A percentile compares a stretch with the other conserved stretches of the same genome.
Conservation (phyloP, 2,329 filamentous ascomycete species). For the Venturiaceae sp. region DNA sequence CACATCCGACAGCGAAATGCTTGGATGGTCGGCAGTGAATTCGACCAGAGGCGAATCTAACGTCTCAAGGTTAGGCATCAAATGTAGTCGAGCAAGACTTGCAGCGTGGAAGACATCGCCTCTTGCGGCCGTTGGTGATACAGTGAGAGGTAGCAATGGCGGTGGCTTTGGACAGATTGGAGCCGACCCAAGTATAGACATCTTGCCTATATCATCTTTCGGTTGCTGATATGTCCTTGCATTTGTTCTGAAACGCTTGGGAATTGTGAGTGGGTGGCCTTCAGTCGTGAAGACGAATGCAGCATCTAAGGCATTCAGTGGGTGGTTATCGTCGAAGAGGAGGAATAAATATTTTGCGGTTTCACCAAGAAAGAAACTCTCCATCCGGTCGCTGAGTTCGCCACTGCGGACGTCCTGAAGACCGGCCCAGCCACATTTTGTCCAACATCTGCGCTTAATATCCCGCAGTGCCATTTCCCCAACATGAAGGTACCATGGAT, state of each 20-base stretch:
- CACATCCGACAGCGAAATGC: constrained; percentile 43
- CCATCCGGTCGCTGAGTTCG: constrained; percentile 89
- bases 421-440: constrained; percentile 86
- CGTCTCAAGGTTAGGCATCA: constrained; percentile 52
- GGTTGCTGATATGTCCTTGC: not conserved
- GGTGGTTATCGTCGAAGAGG: constrained; percentile 77
- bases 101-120: constrained; percentile 82
- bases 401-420: constrained; percentile 53
- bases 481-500: constrained; percentile 93
- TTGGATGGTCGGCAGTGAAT: constrained; percentile 45
- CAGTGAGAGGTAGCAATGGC: constrained; percentile 51
- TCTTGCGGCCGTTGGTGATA: constrained; percentile 72
- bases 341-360: constrained; percentile 94
- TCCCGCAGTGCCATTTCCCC: constrained; percentile 92
- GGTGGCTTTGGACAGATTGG: constrained; percentile 60
- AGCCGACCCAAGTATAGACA: constrained; percentile 14
- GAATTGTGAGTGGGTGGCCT: constrained; percentile 85
- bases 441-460: constrained; percentile 81
- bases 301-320: constrained; percentile 76
- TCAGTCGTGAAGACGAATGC: constrained; percentile 94
- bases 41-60: constrained; percentile 47
- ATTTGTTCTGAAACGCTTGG: constrained; percentile 26
- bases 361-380: constrained; percentile 96
- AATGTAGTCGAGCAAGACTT: constrained; percentile 70
- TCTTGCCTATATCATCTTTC: constrained; percentile 10